Percentiles rank a stretch among this genome's conserved stretches.
Evolutionary conservation across 192 early-diverging fungal species (phyloP).

Genomic region (Physocladia obscura): DNA sequence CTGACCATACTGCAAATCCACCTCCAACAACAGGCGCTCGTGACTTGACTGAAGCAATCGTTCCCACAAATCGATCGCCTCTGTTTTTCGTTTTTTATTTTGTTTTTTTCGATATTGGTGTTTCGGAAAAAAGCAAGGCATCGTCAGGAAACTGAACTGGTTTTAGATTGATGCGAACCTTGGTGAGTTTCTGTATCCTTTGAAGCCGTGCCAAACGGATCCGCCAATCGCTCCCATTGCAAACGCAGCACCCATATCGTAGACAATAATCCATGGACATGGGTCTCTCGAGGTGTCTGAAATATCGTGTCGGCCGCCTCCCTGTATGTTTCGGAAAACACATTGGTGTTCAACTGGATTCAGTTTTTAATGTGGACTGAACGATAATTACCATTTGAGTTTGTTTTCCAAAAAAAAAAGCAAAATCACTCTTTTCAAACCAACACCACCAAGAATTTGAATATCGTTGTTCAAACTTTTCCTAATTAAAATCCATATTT

Average conservation of each 20-base stretch:
- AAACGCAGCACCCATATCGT: constrained; percentile 67
- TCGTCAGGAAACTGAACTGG: too few species aligned
- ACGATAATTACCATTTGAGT: too few species aligned
- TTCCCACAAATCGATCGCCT: constrained; percentile 87
- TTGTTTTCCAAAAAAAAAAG: too few species aligned
- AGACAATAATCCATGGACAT: constrained; percentile 57
- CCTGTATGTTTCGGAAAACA: too few species aligned
- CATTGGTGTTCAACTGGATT: too few species aligned
- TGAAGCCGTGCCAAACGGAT: constrained; percentile 95
- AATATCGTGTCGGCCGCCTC: constrained; percentile 23
- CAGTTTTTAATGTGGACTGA: too few species aligned
- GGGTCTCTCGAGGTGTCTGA: constrained; percentile 52
- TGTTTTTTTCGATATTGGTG: too few species aligned
- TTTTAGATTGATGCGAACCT: background rate
- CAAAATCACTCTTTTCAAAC: too few species aligned
- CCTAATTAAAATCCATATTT: constrained; percentile 27
- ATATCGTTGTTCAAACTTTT: too few species aligned
- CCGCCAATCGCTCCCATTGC: constrained; percentile 96
- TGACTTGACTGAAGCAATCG: constrained; percentile 84
- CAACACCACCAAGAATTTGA: too few species aligned
- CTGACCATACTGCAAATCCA: constrained; percentile 99
- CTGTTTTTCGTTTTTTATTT: too few species aligned
- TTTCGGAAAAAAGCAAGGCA: too few species aligned
- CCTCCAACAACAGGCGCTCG: constrained; percentile 93
- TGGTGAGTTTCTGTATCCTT: constrained; percentile 98